Evolutionary conservation across 1,139 yeast genomes (phyloP).

Genomic region (Torulaspora pretoriensis): DNA sequence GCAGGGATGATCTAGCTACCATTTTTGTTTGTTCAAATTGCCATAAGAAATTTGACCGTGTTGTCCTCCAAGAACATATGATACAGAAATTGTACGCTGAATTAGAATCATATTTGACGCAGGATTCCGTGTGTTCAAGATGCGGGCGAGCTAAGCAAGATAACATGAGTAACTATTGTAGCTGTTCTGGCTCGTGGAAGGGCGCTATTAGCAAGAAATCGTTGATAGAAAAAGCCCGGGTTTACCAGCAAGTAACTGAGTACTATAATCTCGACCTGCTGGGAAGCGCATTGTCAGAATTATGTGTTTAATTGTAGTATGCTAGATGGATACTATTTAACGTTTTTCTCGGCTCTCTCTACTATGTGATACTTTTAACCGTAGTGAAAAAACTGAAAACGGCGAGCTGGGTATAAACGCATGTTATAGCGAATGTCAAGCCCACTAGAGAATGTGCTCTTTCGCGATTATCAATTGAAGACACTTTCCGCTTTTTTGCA

Average conservation of each 20-base stretch:
- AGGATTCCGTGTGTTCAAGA: conserved; percentile 76
- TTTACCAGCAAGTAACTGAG: conserved; percentile 57
- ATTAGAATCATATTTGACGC: conserved; percentile 61
- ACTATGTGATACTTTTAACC: neutral
- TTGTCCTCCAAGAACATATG: conserved; percentile 72
- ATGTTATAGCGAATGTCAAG: conserved; percentile 7
- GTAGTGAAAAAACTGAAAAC: neutral
- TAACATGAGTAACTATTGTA: conserved; percentile 71
- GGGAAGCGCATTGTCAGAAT: conserved; percentile 19
- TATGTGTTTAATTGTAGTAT: conserved; percentile 1
- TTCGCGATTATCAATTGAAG: conserved; percentile 28
- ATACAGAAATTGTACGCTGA: conserved; percentile 58
- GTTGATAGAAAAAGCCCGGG: conserved; percentile 44
- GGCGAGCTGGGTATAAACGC: no score
- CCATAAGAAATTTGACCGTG: conserved; percentile 56
- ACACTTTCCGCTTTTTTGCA: conserved; percentile 23
- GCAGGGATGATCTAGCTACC: conserved; percentile 52
- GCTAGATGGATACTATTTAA: no score
- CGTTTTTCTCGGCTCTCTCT: neutral
- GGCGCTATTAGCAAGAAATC: conserved; percentile 50
- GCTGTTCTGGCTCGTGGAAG: conserved; percentile 84
- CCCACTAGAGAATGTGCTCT: conserved; percentile 15
- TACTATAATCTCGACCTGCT: conserved; percentile 60
- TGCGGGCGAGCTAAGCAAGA: conserved; percentile 66
- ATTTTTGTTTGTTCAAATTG: conserved; percentile 74